Base-by-base conservation (phyloP, 495 filamentous ascomycete species). In the Penicillium canescens region DNA sequence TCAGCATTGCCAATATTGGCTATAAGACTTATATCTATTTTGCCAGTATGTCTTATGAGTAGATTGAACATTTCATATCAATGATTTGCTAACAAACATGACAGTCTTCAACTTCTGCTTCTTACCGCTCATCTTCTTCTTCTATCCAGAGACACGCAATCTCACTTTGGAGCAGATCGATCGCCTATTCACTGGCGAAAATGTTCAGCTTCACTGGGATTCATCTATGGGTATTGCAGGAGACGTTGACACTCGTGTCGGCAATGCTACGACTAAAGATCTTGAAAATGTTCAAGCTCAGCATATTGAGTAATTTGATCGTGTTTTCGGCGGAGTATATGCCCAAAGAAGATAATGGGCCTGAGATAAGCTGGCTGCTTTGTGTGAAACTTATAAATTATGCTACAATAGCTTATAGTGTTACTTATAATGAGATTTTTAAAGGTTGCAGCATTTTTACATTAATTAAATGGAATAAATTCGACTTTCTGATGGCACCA, bases 121-220 rank as follows among this genome's bases (percentile, higher is more conserved):
- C 75, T 56, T 91, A 13, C 86, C 88, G 0, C 64, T 88, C 51
- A 86, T 91, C 63, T 90, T 83, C 72, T 83, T 88, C 70, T 85
- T 85, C 72, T 89, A 87, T 57, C 86, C 87, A 1, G 86, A 88
- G 65, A 86, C 85, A 0, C 78, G 78, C 11, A 69, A 76, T 14
- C 82, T 86, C 47, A 84, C 83, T 2, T 77, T 91, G 21, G 88
- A 91, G 55, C 86, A 90, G 62, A 87, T 90, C 47, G 88, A 91
- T 62, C 77, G 84, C 36, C 82, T 70, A 0, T 70, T 70, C 43
- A 70, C 65, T 0, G 63, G 65, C 13, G 61, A 63, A 20, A 69
- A 82, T 42, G 78, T 83, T 62, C 74, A 63, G 58, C 63, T 84
- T 41, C 54, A 71, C 38, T 71, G 68, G 68, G 57, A 71, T 16